Evolutionary conservation across 768 basidiomycete species (phyloP), one percentile per base, ranked within the genome.

Genomic region (Kockovaella imperatae): DNA sequence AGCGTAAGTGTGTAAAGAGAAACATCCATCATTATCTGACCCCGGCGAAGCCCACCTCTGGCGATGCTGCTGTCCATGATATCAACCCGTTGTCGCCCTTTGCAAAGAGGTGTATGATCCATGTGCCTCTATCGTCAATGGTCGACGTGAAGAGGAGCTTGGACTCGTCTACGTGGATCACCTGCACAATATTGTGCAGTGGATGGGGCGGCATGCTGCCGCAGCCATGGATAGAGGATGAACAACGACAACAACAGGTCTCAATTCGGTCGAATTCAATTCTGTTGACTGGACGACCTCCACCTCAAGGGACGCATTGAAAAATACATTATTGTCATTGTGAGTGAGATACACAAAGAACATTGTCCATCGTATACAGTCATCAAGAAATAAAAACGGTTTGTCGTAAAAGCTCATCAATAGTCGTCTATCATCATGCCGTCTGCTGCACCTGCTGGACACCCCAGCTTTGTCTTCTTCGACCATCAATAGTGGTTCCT

Each of bases 21-120:
- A n/a, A n/a, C n/a, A n/a, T n/a, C n/a, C n/a, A n/a, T n/a, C n/a
- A n/a, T n/a, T n/a, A n/a, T n/a, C n/a, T n/a, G n/a, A n/a, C n/a
- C n/a, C n/a, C n/a, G n/a, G n/a, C n/a, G n/a, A n/a, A 49, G 41
- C 41, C 39, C 31, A 14, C 30, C 23, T 14, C 7, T 50, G 17
- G 8, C 39, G 15, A 41, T 45, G 2, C 42, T 8, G 43, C 28
- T 21, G 20, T 7, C 50, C 50, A 51, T 13, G 32, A 10, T 11
- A 17, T 20, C 26, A 45, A 10, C 21, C 45, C 23, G 20, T 8
- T 15, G 0, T 25, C 26, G 13, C 29, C 44, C 2, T 21, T 18
- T 15, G 35, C 34, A 42, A 39, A 47, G 13, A 52, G 35, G 21
- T 20, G 32, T 8, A 52, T 11, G n/a, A 18, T 25, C 50, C 50